Base-by-base conservation (phyloP, 805 yeast species). In the Lipomyces starkeyi region DNA sequence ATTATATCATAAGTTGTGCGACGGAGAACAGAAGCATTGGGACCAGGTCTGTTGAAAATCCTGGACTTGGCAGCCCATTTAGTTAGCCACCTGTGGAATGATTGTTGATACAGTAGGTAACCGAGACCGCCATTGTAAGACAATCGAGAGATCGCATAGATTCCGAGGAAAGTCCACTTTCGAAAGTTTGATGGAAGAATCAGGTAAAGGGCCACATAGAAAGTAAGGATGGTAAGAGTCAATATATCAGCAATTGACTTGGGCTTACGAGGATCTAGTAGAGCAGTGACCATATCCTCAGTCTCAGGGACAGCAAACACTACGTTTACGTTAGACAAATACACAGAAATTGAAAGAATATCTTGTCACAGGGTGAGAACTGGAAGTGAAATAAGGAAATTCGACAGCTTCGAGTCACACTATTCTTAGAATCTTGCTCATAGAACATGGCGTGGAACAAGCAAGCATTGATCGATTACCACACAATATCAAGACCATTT, bases 121-220 rank as follows among this genome's bases (percentile, higher is more conserved):
- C 97, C 97, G 69, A 91, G 89, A n/a, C 97, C 97, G 35, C 86
- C 81, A 76, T 91, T 91, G 79, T 91, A 91, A 32, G 87, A 83
- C 55, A 87, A 76, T 74, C 97, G 84, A 94, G 97, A 91, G 75
- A 88, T 86, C 11, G 88, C 76, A 74, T 90, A 91, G 62, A 88
- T 81, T 2, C 78, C 79, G 22, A 88, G 77, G 73, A 88, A 89
- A 0, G 81, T 74, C 14, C 78, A 76, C 34, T 77, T 74, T 27
- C 81, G 73, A 69, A 40, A 65, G 9, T 43, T 9, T 14, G 60
- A 32, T 9, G 80, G 79, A 5, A 80, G 72, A 43, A 61, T 9
- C 25, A 68, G 65, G 67, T 61, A 80, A 40, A 80, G 65, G 3
- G 68, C 64, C n/a, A 79, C 73, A 57, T 78, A 78, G 27, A 79